A percentile compares a stretch with the other conserved stretches of the same genome.
Conservation (phyloP, 140 eudicot species). For the Flaveria floridana region DNA sequence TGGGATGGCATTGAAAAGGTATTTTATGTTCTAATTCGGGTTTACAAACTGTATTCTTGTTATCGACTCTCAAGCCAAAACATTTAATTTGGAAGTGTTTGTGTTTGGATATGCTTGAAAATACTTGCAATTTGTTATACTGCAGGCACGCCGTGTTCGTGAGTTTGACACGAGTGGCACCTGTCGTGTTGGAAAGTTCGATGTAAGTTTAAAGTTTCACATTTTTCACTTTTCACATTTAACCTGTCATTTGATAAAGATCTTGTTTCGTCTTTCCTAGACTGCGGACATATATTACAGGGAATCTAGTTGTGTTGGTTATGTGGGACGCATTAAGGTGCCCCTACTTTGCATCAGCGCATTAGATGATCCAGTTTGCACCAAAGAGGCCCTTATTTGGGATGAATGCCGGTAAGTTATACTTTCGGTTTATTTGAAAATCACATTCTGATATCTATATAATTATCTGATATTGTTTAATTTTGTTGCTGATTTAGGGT, state of each 20-base stretch:
- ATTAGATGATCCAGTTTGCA: constrained; percentile 95
- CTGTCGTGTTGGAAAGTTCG: constrained; percentile 63
- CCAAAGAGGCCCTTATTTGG: constrained; percentile 91
- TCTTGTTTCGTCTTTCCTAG: constrained; percentile 37
- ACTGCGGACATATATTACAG: constrained; percentile 91
- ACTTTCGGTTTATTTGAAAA: not conserved
- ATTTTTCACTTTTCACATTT: not conserved
- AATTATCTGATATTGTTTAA: not conserved
- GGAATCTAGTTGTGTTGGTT: constrained; percentile 63
- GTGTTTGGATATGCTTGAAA: not conserved
- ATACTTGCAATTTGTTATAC: constrained; percentile 17
- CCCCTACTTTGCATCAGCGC: constrained; percentile 93
- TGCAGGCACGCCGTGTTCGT: constrained; percentile 80
- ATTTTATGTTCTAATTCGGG: constrained; percentile 22
- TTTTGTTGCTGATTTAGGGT: constrained; percentile 40
- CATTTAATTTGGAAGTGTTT: too few species aligned
- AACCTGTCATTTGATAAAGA: constrained; percentile 10
- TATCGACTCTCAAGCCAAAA: not conserved
- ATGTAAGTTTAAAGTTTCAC: constrained; percentile 41
- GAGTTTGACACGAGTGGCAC: constrained; percentile 86
- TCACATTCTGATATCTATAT: not conserved
- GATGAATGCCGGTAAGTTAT: constrained; percentile 81
- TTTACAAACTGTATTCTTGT: constrained; percentile 2
- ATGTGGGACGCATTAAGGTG: constrained; percentile 59
- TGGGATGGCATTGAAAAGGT: constrained; percentile 93